These are phyloP conservation scores for Dothidotthia symphoricarpi DNA, from an alignment of 2,329 filamentous ascomycete species.

Conservation along the genomic window DNA sequence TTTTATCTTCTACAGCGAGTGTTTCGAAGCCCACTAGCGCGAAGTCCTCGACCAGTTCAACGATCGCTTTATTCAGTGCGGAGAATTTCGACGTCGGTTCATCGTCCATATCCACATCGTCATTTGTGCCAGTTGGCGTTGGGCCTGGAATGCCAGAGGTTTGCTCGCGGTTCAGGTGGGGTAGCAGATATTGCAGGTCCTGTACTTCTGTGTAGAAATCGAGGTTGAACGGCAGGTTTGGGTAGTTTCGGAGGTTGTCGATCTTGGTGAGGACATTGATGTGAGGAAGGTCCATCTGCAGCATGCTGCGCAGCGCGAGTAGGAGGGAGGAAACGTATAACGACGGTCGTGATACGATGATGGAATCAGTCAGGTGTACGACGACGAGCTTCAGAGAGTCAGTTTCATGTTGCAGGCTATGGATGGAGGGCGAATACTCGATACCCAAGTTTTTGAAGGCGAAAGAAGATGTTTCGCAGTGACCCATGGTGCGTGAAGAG, in stretches of 20 bases:
- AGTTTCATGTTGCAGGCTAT: constrained; percentile 16
- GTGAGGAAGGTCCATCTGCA: constrained; percentile 95
- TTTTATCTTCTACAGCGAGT: constrained; percentile 92
- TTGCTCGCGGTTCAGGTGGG: constrained; percentile 74
- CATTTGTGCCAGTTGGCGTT: constrained; percentile 8
- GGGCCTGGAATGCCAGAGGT: constrained; percentile 39
- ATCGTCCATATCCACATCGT: constrained; percentile 49
- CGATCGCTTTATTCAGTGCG: constrained; percentile 80
- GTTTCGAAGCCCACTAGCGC: constrained; percentile 90
- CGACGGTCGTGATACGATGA: constrained; percentile 87
- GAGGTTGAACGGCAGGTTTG: constrained; percentile 87
- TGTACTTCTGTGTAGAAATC: constrained; percentile 98
- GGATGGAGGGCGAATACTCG: constrained; percentile 62
- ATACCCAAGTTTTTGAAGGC: constrained; percentile 85
- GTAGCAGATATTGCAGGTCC: constrained; percentile 80
- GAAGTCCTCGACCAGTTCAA: constrained; percentile 84
- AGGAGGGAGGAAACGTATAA: constrained; percentile 93
- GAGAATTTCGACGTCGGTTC: constrained; percentile 64
- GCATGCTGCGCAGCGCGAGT: constrained; percentile 90
- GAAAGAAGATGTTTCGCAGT: constrained; percentile 86
- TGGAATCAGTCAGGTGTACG: constrained; percentile 89
- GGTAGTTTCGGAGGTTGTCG: constrained; percentile 84
- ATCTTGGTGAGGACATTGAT: constrained; percentile 97
- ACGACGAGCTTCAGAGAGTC: constrained; percentile 72
- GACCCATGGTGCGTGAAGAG: constrained; percentile 94